Conservation (phyloP, 2,329 filamentous ascomycete genomes). For the Cladophialophora exuberans region DNA sequence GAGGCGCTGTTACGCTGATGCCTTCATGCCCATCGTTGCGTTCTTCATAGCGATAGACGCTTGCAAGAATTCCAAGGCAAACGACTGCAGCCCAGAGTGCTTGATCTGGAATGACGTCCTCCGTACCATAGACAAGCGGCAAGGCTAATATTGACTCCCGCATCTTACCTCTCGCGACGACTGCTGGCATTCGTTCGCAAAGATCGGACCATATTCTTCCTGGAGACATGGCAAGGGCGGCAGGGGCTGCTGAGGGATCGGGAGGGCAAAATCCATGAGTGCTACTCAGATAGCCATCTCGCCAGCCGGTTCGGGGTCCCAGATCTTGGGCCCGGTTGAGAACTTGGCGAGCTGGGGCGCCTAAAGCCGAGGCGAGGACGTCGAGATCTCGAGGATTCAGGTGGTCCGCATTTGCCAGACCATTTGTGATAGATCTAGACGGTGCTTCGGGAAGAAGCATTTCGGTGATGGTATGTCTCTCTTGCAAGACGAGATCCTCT, state of each 20-base stretch:
- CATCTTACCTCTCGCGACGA: constrained; percentile 21
- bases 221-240: constrained; percentile 16
- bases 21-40: constrained; percentile 23
- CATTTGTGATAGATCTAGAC: constrained; percentile 15
- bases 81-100: constrained; percentile 25
- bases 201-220: constrained; percentile 25
- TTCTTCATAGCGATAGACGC: constrained; percentile 23
- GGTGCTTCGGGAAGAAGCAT: constrained; percentile 19
- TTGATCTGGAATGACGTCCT: constrained; percentile 20
- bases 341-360: constrained; percentile 25
- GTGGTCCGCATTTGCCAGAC: constrained; percentile 21
- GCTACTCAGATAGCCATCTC: constrained; percentile 21
- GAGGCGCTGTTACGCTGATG: constrained; percentile 21
- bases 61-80: constrained; percentile 23
- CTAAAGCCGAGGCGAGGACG: constrained; percentile 19
- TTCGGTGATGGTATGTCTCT: constrained; percentile 21
- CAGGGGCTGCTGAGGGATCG: constrained; percentile 18
- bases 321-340: constrained; percentile 18
- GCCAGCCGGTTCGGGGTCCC: constrained; percentile 23
- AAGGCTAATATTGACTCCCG: constrained; percentile 18
- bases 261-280: constrained; percentile 26
- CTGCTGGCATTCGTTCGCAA: constrained; percentile 23
- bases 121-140: constrained; percentile 19
- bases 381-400: constrained; percentile 22
- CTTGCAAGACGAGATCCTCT: constrained; percentile 17